Base-by-base conservation (phyloP, 2,329 filamentous ascomycete genomes). In the Tolypocladium sp. region DNA sequence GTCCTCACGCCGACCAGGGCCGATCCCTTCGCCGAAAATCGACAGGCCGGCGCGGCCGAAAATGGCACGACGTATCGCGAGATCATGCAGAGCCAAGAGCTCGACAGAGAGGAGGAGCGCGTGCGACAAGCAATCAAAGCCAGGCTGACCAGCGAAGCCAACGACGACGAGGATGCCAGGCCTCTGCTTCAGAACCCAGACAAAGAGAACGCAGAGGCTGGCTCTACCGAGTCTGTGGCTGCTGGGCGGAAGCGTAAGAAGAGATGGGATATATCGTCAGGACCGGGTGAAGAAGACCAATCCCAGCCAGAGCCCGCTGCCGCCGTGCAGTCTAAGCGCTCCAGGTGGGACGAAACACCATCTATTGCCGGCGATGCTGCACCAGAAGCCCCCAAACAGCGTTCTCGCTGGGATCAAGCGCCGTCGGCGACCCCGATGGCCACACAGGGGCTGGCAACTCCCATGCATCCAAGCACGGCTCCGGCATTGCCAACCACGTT, bases 51-150 rank as follows among this genome's bases (percentile, higher is more conserved):
- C 60, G 83, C 82, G 30, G 78, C 82, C 35, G 84, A 84, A 58
- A 88, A 92, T 65, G 91, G 90, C 22, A 81, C 89, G 62, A 93
- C 86, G 61, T 99, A 97, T 71, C 86, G 90, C 66, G 91, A 96
- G 64, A 82, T 95, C 57, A 97, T 99, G 93, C 88, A 91, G 65
- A 81, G 88, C 65, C 89, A 92, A 58, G 93, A 99, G 66, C 75
- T 97, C 12, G 93, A 99, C 75, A 86, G 91, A 64, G 94, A 99
- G 76, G 94, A 99, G 75, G 90, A 93, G 68, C 85, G 93, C 63
- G 89, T 99, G 41, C 82, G 83, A 66, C 88, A 84, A 67, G 81
- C 90, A 57, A 94, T 99, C 63, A 85, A 89, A 65, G 88, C 94
- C 56, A 89, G 89, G 74, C 78, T 73, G 38, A 77, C 88, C 64